Conservation (phyloP, 768 basidiomycete genomes). For the Lactarius hatsudake region DNA sequence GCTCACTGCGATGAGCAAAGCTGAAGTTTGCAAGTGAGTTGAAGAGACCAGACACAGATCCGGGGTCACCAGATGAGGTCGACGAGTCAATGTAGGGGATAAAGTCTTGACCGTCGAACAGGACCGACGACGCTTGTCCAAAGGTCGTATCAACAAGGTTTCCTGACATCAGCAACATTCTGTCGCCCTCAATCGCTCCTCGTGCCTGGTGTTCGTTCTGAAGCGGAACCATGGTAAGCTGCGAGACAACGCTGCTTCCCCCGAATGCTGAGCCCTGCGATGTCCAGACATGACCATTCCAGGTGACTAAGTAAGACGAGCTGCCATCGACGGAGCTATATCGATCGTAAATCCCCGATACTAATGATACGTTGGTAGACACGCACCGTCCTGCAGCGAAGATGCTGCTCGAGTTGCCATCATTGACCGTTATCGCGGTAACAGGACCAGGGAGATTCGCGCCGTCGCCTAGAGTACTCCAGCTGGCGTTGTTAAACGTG, state of each 20-base stretch:
- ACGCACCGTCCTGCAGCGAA: constrained; percentile 86
- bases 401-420: constrained; percentile 74
- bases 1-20: constrained; percentile 68
- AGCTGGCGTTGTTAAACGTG: constrained; percentile 67
- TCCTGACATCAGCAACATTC: constrained; percentile 89
- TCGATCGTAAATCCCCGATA: not conserved
- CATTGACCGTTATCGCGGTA: constrained; percentile 83
- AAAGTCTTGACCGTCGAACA: constrained; percentile 82
- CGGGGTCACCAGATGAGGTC: constrained; percentile 61
- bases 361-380: not conserved
- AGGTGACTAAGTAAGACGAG: constrained; percentile 73
- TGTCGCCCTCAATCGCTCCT: constrained; percentile 73
- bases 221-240: constrained; percentile 88
- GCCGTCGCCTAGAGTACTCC: constrained; percentile 64
- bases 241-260: constrained; percentile 64
- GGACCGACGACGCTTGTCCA: constrained; percentile 78
- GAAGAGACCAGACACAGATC: constrained; percentile 76
- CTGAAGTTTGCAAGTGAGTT: constrained; percentile 76
- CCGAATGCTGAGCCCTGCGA: constrained; percentile 57
- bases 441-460: constrained; percentile 81
- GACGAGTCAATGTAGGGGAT: constrained; percentile 80
- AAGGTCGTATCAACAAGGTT: constrained; percentile 61
- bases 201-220: constrained; percentile 69
- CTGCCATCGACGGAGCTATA: constrained; percentile 55
- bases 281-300: constrained; percentile 81